These are phyloP conservation scores for Lonicera japonica DNA, from an alignment of 129 eudicot genomes.

Conservation along the genomic window DNA sequence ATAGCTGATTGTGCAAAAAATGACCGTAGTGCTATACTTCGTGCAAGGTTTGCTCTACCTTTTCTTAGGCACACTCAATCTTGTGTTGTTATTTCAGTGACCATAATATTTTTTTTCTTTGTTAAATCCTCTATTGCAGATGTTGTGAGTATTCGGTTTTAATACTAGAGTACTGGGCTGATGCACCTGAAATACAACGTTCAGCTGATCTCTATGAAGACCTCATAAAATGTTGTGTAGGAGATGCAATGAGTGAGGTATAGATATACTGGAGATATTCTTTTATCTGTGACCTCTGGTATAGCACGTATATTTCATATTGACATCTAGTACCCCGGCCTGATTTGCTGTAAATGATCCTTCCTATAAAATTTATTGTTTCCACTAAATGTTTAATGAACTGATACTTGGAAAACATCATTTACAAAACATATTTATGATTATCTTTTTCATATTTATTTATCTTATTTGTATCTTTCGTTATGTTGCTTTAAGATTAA, in stretches of 20 bases:
- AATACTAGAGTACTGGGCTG: conserved; percentile 90
- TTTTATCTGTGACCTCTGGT: background rate
- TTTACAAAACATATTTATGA: background rate
- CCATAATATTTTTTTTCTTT: conserved; percentile 2
- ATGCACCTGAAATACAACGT: conserved; percentile 96
- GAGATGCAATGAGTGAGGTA: conserved; percentile 99
- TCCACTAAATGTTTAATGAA: no score
- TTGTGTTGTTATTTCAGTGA: background rate
- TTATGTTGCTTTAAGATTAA: background rate
- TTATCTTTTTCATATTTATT: no score
- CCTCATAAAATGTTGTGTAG: conserved; percentile 85
- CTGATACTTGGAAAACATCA: no score
- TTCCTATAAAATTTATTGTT: no score
- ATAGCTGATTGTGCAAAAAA: conserved; percentile 88
- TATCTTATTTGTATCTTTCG: background rate
- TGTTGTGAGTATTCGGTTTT: conserved; percentile 95
- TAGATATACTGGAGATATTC: background rate
- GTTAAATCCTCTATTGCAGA: conserved; percentile 25
- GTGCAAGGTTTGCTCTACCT: conserved; percentile 58
- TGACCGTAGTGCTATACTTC: conserved; percentile 85
- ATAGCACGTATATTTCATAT: background rate
- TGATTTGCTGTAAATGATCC: background rate
- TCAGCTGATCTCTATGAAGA: conserved; percentile 94
- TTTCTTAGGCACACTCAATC: background rate
- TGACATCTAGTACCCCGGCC: no score